Evolutionary conservation across 2,329 filamentous ascomycete species (phyloP), one percentile per base, ranked within the genome.

Genomic region (Pseudophaeomoniella oleicola): DNA sequence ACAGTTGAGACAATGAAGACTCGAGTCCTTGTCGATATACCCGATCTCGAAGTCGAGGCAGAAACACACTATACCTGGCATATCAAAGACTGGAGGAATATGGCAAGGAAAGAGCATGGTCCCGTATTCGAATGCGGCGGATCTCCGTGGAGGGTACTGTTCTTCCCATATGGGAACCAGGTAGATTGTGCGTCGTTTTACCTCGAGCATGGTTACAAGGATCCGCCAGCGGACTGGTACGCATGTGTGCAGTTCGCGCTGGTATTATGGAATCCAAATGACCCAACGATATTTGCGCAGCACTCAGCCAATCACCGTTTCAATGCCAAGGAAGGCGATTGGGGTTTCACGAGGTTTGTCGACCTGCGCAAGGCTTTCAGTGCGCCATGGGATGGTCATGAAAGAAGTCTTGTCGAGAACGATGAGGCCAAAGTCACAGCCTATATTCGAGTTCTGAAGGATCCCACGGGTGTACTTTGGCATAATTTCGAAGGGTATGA

Each of bases 311-410:
- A 87, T 48, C 90, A 98, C 55, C 81, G 90, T 40, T 98, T 96
- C 58, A 96, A 86, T 3, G 83, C 82, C 44, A 90, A 96, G 31
- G 90, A 98, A 58, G 86, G 85, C 16, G 90, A 98, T 51, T 98
- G 90, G 90, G 90, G 90, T 1, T 98, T 98, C 57, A 98, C 90
- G n/a, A 70, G 88, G 38, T 98, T 96, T 53, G 77, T 86, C 10
- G 90, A 96, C 56, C 71, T 93, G 35, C 72, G 85, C 37, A 80
- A 77, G 50, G 79, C 96, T 56, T 93, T 94, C 53, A 79, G 78
- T 42, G 66, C 77, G 19, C 70, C 75, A 2, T 93, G 81, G 72
- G 81, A 90, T 39, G 73, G 75, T 35, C 60, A 59, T 41, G 67
- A 66, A 13, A 71, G 81, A 39, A 84, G 60, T 11, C 45, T 65